Percentiles rank a stretch among this genome's conserved stretches.
Evolutionary conservation across 2,329 filamentous ascomycete genomes (phyloP).

Genomic region (Colletotrichum abscissum): DNA sequence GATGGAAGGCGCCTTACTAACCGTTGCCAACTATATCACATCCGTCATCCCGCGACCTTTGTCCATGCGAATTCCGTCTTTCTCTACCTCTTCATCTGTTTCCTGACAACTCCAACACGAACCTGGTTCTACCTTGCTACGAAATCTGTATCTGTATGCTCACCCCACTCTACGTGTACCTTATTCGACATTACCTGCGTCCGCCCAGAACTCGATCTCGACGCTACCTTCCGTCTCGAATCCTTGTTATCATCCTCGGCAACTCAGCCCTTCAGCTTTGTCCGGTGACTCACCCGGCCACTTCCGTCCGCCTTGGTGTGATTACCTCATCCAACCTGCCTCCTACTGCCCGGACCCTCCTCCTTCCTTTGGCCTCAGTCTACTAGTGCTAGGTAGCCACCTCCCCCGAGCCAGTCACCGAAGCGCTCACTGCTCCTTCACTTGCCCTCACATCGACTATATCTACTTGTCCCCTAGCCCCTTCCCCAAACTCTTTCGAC

Average conservation of each 20-base stretch:
- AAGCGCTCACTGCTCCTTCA: constrained; percentile 16
- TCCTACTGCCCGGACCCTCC: neutral
- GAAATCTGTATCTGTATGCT: neutral
- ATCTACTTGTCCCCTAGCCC: neutral
- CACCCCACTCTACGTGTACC: neutral
- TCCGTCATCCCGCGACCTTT: neutral
- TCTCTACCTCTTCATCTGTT: neutral
- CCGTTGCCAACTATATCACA: neutral
- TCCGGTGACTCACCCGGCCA: constrained; percentile 32
- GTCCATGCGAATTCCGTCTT: neutral
- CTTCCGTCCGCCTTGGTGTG: constrained; percentile 5
- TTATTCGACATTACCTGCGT: neutral
- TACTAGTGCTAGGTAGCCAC: no score
- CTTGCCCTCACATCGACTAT: neutral
- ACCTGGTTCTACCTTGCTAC: no score
- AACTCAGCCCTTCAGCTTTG: neutral
- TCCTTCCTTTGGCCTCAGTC: neutral
- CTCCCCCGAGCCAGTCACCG: neutral
- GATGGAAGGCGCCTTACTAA: neutral
- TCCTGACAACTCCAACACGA: neutral
- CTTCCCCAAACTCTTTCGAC: neutral
- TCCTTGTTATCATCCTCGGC: neutral
- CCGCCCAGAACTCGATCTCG: neutral
- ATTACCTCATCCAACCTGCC: neutral
- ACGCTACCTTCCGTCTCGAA: neutral